Evolutionary conservation across 257 asterid species (phyloP), one percentile per base, ranked within the genome.

Genomic region (Nicotiana knightiana): DNA sequence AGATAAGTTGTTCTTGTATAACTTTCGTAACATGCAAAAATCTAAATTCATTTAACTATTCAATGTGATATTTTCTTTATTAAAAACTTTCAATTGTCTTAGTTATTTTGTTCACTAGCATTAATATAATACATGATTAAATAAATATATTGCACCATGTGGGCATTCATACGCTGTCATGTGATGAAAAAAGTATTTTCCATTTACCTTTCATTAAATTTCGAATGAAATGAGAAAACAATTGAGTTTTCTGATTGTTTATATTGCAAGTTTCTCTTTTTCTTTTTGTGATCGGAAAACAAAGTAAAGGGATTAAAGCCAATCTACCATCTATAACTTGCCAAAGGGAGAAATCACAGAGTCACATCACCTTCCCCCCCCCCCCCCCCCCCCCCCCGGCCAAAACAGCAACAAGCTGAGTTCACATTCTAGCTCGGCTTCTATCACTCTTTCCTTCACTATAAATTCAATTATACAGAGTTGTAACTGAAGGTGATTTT

Each of bases 381-480:
- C 35, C 77, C 16, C 79, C 28, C 73, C n/a, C 35, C 57, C 68
- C 35, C 77, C 16, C 79, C 28, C 73, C n/a, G n/a, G n/a, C n/a
- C n/a, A n/a, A n/a, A n/a, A n/a, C 35, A 35, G 17, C 81, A 33
- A 37, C 66, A 79, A 83, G 82, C 83, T 80, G 86, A 79, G 86
- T 86, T 82, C 77, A 54, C 59, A 54, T 12, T 54, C 59, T 12
- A 57, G 26, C 26, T 57, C 18, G 62, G 6, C 62, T 53, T 57
- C 9, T 57, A 21, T 59, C 65, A 59, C 65, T 59, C 65, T 59
- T 7, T n/a, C 30, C 30, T 59, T 17, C 65, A 8, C 4, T 59
- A 59, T 7, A 26, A 13, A 18, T 59, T 59, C 65, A 59, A 5
- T 17, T 17, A 5, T 21, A 17, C 62, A 55, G 3, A 17, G 63